A percentile compares a stretch with the other conserved stretches of the same genome.
Evolutionary conservation across 306 rosid species (phyloP).

Genomic region (Prunus salicina): DNA sequence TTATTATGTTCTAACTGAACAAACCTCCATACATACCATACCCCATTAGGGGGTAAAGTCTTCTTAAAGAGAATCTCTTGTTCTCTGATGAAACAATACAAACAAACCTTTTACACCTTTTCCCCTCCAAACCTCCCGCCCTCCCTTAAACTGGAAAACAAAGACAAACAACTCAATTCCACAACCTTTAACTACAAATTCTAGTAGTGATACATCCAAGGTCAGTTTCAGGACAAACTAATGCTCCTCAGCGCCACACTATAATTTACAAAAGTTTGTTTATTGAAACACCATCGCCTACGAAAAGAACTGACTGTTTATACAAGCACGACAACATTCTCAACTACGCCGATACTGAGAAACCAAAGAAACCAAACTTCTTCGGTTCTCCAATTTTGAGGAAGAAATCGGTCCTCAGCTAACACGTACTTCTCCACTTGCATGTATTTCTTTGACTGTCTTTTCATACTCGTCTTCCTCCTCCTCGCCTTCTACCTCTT

Average conservation of each 20-base stretch:
- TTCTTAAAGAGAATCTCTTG: neutral
- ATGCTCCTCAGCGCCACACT: conserved; percentile 23
- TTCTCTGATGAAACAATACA: neutral
- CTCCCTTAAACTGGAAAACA: neutral
- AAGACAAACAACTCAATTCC: conserved; percentile 3
- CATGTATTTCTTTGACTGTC: conserved; percentile 73
- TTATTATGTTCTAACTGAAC: neutral
- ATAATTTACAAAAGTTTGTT: conserved; percentile 39
- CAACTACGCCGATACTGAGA: conserved; percentile 25
- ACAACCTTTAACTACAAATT: conserved; percentile 11
- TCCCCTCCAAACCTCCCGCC: neutral
- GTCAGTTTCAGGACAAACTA: conserved; percentile 27
- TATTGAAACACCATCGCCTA: conserved; percentile 29
- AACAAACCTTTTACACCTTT: neutral
- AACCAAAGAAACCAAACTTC: conserved; percentile 46
- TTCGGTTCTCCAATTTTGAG: conserved; percentile 27
- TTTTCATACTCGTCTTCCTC: conserved; percentile 74
- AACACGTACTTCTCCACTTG: conserved; percentile 57
- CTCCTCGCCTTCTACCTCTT: conserved; percentile 30
- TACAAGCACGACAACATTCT: conserved; percentile 35
- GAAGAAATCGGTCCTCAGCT: conserved; percentile 23
- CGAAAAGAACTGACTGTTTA: conserved; percentile 37
- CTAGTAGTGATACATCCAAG: conserved; percentile 10
- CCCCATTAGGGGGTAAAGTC: neutral
- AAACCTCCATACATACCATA: neutral